phyloP scores from a whole-genome alignment of 1,139 yeast genomes.

The Saccharomyces pastorianus region DNA sequence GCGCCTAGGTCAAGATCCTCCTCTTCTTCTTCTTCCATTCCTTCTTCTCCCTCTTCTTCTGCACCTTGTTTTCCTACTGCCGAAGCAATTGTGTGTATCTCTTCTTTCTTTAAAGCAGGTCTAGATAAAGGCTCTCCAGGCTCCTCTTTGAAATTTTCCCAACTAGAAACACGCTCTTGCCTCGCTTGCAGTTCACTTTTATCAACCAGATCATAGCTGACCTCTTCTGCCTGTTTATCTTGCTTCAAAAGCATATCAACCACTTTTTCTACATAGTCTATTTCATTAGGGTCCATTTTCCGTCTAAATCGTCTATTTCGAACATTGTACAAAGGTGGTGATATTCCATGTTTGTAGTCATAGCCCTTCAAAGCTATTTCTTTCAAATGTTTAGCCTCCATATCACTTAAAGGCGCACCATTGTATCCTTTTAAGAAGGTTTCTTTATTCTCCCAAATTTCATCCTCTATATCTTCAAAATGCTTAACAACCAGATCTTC shows the following conservation, averaged over 20 bases:
- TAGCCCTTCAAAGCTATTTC: conserved; percentile 40
- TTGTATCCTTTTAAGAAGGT: conserved; percentile 17
- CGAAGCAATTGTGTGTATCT: background rate
- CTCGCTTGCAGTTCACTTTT: conserved; percentile 23
- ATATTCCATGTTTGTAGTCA: conserved; percentile 68
- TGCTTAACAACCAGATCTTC: conserved; percentile 32
- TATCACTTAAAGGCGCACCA: conserved; percentile 32
- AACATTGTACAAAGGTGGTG: conserved; percentile 63
- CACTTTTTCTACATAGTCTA: conserved; percentile 62
- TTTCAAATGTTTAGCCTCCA: conserved; percentile 39
- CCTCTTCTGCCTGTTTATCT: conserved; percentile 80
- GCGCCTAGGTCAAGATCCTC: conserved; percentile 36
- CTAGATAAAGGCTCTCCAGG: conserved; percentile 4
- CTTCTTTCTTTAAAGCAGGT: conserved; percentile 7
- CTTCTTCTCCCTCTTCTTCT: conserved; percentile 24
- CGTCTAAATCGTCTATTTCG: conserved; percentile 48
- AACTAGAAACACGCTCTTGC: background rate
- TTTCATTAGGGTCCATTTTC: conserved; percentile 43
- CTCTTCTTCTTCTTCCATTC: conserved; percentile 30
- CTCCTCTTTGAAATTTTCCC: conserved; percentile 9
- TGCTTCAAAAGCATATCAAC: conserved; percentile 68
- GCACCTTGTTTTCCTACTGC: conserved; percentile 20
- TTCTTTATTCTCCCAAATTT: conserved; percentile 23
- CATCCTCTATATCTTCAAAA: conserved; percentile 32
- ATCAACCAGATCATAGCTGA: conserved; percentile 70